Base-by-base conservation (phyloP, 306 rosid genomes). In the Carpinus fangiana region DNA sequence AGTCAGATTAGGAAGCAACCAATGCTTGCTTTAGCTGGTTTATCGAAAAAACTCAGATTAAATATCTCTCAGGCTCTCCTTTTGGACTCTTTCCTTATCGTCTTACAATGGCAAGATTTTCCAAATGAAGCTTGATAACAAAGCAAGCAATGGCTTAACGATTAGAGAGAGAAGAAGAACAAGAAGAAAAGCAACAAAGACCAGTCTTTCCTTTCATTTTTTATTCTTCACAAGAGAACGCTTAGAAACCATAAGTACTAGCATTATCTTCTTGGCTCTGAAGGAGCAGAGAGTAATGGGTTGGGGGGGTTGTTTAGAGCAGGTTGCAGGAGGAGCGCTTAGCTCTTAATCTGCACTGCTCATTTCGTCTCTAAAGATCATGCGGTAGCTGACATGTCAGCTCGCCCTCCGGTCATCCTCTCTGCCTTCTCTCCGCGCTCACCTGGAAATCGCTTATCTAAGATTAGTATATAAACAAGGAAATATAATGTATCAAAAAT, bases 401-500 rank as follows among this genome's bases (percentile, higher is more conserved):
- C 77, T 78, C 69, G 75, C 8, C 96, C 97, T 51, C 98, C 98
- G 0, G 84, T 80, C 98, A 95, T 95, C 84, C 86, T 88, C 86
- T 91, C 98, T 0, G 96, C 98, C 72, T 54, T 65, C 62, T 92
- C 93, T 64, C 97, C 98, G 4, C 97, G 97, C 81, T 95, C 98
- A 18, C 97, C 97, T 95, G 88, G 69, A 70, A 83, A 66, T 46
- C 75, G 74, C 20, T 7, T 17, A 26, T 34, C 81, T 74, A 31
- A 65, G 77, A 59, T 50, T 0, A 12, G 21, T 60, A 70, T 68
- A 21, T 16, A 48, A 14, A 75, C 54, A 31, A 23, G 69, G 51
- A 52, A 74, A 75, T 61, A 21, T 0, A 21, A 43, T 52, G 17
- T 17, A 70, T 48, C 56, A 26, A 70, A 21, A 16, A 16, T 5